phyloP scores from a whole-genome alignment of 805 yeast species.

The Saccharomycopsis fibuligera region DNA sequence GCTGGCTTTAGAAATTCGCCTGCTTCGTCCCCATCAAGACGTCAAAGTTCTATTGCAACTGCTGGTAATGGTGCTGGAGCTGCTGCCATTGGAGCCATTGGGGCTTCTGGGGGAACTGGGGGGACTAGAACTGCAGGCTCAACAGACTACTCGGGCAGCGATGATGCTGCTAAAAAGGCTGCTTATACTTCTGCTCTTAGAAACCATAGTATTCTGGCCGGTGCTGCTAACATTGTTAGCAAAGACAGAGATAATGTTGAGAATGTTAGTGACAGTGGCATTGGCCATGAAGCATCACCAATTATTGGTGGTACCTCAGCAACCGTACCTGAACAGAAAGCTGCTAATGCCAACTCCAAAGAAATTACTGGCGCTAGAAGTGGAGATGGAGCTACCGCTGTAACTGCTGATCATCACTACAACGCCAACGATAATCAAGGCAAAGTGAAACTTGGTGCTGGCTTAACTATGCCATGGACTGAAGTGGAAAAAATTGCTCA shows the following conservation, averaged over 20 bases:
- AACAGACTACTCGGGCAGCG: background rate
- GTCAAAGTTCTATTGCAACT: too few relatives aligned
- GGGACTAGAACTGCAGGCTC: background rate
- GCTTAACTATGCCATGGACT: slow-evolving; percentile 7
- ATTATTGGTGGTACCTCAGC: too few relatives aligned
- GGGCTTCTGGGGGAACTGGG: background rate
- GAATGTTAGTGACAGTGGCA: background rate
- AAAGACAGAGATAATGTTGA: background rate
- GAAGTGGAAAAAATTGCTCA: slow-evolving; percentile 8
- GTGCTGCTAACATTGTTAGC: background rate
- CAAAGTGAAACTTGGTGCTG: slow-evolving; percentile 14
- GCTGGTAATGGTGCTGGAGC: too few relatives aligned
- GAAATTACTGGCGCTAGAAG: too few relatives aligned
- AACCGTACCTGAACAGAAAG: too few relatives aligned
- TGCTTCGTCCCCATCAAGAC: too few relatives aligned
- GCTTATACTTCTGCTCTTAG: slow-evolving; percentile 1
- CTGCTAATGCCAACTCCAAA: too few relatives aligned
- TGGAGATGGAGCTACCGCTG: too few relatives aligned
- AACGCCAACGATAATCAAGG: background rate
- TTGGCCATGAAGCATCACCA: background rate
- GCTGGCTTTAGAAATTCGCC: too few relatives aligned
- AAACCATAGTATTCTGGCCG: too few relatives aligned
- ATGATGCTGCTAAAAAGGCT: background rate
- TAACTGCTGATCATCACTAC: too few relatives aligned
- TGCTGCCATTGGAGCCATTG: background rate